Evolutionary conservation across 345 rosid species (phyloP), one percentile per base, ranked within the genome.

Genomic region (Reutealis trisperma): DNA sequence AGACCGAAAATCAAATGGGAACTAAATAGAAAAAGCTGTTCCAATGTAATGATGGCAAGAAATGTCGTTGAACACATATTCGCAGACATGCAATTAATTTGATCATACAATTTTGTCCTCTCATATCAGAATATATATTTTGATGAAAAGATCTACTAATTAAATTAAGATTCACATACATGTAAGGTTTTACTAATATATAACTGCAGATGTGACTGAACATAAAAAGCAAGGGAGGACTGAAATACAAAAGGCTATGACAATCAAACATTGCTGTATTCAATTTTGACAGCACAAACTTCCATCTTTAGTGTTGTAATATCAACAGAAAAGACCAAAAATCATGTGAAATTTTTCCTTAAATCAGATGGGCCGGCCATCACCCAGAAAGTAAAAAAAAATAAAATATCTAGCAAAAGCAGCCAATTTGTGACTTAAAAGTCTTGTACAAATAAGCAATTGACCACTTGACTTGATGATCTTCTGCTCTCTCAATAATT

Each of bases 301-400:
- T 45, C 51, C 51, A 47, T 10, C 0, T 47, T 42, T 12, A 12
- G 11, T 12, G 14, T 47, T 41, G 11, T 12, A 44, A 45, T 71
- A 0, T 54, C 42, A 11, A 8, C 41, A 4, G 41, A 25, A 61
- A 60, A 24, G 34, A 9, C 41, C n/a, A 16, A 63, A 37, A 45
- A 49, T 44, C 70, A 71, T 57, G 61, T 77, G 75, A 72, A 61
- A 27, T 54, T 72, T 19, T 19, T 1, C n/a, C 19, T 27, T 37
- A 37, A 32, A 41, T 22, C 24, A 55, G 21, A 24, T 70, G 21
- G 44, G 44, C 30, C 1, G 1, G 30, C 30, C 30, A 27, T 27
- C 1, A 27, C 30, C 30, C 30, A 27, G 30, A 27, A 27, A 27
- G 1, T 27, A 0, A 37, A 18, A 51, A 44, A 59, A 30, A 24